phyloP scores from a whole-genome alignment of 2,329 filamentous ascomycete species.

The Calonectria hongkongensis region DNA sequence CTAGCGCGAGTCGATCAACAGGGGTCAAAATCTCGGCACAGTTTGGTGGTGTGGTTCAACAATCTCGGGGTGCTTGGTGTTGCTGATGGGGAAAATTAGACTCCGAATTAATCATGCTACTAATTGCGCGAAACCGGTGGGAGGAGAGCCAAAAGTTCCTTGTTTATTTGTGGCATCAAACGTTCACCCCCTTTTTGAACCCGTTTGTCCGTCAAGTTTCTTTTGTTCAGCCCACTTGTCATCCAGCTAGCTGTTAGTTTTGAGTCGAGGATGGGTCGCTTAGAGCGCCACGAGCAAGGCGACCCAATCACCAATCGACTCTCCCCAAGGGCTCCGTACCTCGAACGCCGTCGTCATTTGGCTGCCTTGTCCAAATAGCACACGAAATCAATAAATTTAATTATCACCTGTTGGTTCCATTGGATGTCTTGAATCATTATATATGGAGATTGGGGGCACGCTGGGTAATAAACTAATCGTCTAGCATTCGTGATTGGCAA shows the following conservation, averaged over 20 bases:
- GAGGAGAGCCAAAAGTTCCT: not conserved
- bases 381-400: not conserved
- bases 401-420: not conserved
- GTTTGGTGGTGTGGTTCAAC: not conserved
- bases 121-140: not conserved
- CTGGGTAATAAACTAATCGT: too few species aligned
- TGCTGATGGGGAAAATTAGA: not conserved
- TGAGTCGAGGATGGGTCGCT: not conserved
- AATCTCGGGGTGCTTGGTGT: not conserved
- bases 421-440: too few species aligned
- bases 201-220: not conserved
- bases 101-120: not conserved
- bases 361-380: not conserved
- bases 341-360: not conserved
- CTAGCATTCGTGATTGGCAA: too few species aligned
- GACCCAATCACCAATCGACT: not conserved
- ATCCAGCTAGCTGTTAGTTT: not conserved
- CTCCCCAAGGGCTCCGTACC: not conserved
- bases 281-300: not conserved
- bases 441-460: too few species aligned
- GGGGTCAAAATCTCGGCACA: not conserved
- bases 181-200: not conserved
- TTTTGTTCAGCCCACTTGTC: not conserved
- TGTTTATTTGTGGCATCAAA: not conserved
- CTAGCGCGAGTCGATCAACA: slow-evolving; percentile 12